Evolutionary conservation across 192 early-diverging fungal species (phyloP).

Genomic region (Funneliformis mosseae): DNA sequence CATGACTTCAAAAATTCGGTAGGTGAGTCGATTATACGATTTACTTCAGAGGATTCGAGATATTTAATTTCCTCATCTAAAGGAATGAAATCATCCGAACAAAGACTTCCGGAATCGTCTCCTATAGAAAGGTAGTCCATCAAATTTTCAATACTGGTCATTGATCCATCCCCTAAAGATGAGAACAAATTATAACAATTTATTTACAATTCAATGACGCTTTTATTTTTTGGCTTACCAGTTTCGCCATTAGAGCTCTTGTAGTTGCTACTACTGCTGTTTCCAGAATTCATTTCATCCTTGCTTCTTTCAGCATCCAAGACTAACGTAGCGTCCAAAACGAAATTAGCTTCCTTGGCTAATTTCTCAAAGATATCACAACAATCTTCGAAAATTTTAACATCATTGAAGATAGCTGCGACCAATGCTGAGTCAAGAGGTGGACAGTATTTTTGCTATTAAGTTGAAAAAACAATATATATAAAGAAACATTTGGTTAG

Average conservation of each 20-base stretch:
- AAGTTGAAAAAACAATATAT: background rate
- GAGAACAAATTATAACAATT: too few relatives aligned
- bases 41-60: background rate
- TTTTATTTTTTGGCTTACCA: background rate
- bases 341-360: slow-evolving; percentile 7
- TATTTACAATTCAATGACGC: background rate
- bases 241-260: background rate
- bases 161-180: background rate
- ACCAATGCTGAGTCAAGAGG: slow-evolving; percentile 19
- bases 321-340: background rate
- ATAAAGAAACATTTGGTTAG: background rate
- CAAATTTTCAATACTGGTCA: background rate
- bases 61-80: slow-evolving; percentile 9
- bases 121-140: background rate
- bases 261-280: background rate
- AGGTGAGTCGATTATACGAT: background rate
- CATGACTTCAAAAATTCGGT: slow-evolving; percentile 13
- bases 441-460: slow-evolving; percentile 3
- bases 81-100: background rate
- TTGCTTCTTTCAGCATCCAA: background rate
- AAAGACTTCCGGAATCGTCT: slow-evolving; percentile 6
- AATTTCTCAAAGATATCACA: background rate
- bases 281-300: background rate
- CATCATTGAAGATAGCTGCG: background rate
- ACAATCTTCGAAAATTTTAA: background rate